Percentiles rank a stretch among this genome's conserved stretches.
Evolutionary conservation across 164 flowering plant species (phyloP).

Genomic region (Chloranthus sessilifolius): DNA sequence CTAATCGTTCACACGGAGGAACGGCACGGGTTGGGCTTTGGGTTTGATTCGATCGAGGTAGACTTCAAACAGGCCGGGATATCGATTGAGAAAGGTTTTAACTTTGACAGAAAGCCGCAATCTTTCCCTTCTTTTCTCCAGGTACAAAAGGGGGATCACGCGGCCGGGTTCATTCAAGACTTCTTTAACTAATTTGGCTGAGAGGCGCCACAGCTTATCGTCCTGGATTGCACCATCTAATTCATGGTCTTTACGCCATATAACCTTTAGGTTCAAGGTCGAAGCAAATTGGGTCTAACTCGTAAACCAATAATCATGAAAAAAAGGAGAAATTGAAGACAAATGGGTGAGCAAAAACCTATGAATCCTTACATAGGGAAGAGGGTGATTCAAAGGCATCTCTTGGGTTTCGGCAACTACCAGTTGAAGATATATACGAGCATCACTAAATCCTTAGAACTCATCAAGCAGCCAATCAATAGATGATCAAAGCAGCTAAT

Average conservation of each 20-base stretch:
- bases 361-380: background rate
- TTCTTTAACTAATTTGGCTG: conserved; percentile 68
- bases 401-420: too few species aligned
- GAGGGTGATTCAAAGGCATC: background rate
- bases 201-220: conserved; percentile 59
- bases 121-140: conserved; percentile 70
- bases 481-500: too few species aligned
- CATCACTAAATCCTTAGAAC: too few species aligned
- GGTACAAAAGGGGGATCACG: conserved; percentile 73
- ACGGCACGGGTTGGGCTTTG: conserved; percentile 58
- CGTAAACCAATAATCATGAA: background rate
- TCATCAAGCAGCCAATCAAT: too few species aligned
- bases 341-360: conserved; percentile 8
- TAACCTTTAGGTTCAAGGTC: conserved; percentile 71
- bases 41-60: conserved; percentile 69
- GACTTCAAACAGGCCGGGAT: conserved; percentile 67
- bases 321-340: background rate
- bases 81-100: conserved; percentile 42
- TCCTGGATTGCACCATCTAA: conserved; percentile 73
- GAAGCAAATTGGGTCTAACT: conserved; percentile 21
- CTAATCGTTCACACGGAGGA: conserved; percentile 48
- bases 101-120: conserved; percentile 42
- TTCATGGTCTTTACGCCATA: conserved; percentile 65
- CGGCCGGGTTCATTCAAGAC: conserved; percentile 88
- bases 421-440: too few species aligned